Evolutionary conservation across 495 filamentous ascomycete species (phyloP).

Genomic region (Lophiotrema nucula): DNA sequence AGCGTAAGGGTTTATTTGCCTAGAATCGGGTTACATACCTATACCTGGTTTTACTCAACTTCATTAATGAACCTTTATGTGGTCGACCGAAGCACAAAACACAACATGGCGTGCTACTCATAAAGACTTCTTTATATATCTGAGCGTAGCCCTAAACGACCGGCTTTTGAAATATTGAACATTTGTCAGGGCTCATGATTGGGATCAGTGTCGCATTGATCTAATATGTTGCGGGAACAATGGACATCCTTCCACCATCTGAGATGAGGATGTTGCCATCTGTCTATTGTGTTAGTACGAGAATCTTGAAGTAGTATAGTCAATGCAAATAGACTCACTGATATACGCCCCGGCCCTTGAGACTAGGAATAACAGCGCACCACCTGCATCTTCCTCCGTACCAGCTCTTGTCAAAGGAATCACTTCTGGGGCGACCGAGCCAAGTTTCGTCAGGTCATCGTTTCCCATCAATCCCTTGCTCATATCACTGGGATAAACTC

Average conservation of each 20-base stretch:
- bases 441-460: constrained; percentile 8
- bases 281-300: constrained; percentile 1
- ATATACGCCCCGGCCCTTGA: constrained; percentile 13
- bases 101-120: too few relatives aligned
- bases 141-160: too few relatives aligned
- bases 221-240: constrained; percentile 18
- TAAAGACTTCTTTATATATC: too few relatives aligned
- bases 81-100: too few relatives aligned
- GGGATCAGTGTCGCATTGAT: too few relatives aligned
- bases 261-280: constrained; percentile 22
- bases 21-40: too few relatives aligned
- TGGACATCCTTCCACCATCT: constrained; percentile 18
- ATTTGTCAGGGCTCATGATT: too few relatives aligned
- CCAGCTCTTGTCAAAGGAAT: constrained; percentile 11
- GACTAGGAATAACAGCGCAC: constrained; percentile 13
- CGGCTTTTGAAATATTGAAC: too few relatives aligned
- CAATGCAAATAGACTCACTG: constrained; percentile 1
- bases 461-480: constrained; percentile 22
- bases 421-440: constrained; percentile 13
- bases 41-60: too few relatives aligned
- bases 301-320: not conserved
- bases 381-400: constrained; percentile 18
- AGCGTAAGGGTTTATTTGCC: too few relatives aligned
- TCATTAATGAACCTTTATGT: too few relatives aligned
- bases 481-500: constrained; percentile 25